Evolutionary conservation across 1,284 basidiomycete genomes (phyloP).

Genomic region (Lentinula novae-zelandiae): DNA sequence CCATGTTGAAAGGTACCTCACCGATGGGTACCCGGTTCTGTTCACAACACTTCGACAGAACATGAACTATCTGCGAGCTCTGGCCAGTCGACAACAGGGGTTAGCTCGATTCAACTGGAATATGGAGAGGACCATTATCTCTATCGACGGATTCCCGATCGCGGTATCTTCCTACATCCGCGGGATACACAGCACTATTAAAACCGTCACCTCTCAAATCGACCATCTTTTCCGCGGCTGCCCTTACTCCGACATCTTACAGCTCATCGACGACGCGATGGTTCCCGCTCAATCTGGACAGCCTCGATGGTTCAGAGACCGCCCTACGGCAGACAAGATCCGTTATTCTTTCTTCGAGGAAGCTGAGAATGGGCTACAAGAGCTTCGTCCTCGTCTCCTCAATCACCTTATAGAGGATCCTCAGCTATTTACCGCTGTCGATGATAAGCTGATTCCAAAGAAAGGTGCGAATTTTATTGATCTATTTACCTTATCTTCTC

Average conservation of each 20-base stretch:
- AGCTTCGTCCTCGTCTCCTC: not conserved
- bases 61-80: not conserved
- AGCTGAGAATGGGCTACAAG: not conserved
- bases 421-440: not conserved
- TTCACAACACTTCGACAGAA: conserved; percentile 6
- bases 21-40: not conserved
- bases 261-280: not conserved
- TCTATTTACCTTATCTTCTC: no score
- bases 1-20: not conserved
- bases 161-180: not conserved
- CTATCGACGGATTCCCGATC: conserved; percentile 1
- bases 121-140: not conserved
- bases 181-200: not conserved
- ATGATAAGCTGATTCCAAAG: not conserved
- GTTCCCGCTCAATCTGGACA: not conserved
- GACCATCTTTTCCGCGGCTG: not conserved
- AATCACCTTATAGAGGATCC: not conserved
- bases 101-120: conserved; percentile 1
- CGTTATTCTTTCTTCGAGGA: not conserved
- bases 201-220: not conserved
- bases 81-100: conserved; percentile 1
- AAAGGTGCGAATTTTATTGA: no score
- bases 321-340: not conserved
- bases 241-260: not conserved
- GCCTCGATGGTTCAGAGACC: not conserved